Evolutionary conservation across 768 basidiomycete species (phyloP).

Genomic region (Tylopilus sp.): DNA sequence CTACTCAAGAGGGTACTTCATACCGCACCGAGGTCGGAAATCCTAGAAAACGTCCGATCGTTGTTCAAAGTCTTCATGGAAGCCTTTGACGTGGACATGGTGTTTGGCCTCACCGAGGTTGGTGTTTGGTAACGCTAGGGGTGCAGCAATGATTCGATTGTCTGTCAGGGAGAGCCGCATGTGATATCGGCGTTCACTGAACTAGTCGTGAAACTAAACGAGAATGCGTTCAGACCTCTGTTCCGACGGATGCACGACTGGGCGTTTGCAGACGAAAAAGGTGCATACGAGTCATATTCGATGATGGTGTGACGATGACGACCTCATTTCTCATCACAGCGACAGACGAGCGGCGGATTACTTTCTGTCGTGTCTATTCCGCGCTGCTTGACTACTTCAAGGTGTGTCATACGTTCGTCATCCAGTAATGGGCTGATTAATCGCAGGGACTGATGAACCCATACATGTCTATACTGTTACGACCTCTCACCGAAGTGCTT

Average conservation of each 20-base stretch:
- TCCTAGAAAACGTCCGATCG: slow-evolving; percentile 62
- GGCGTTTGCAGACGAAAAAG: slow-evolving; percentile 66
- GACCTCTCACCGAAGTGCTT: slow-evolving; percentile 63
- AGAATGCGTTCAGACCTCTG: slow-evolving; percentile 84
- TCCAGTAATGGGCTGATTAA: neutral
- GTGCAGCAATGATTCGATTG: neutral
- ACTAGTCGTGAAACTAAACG: slow-evolving; percentile 89
- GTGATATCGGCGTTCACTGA: slow-evolving; percentile 79
- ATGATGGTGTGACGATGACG: neutral
- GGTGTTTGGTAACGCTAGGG: neutral
- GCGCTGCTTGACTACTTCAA: slow-evolving; percentile 85
- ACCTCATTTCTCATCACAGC: slow-evolving; percentile 1
- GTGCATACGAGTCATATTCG: slow-evolving; percentile 32
- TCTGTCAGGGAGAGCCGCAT: slow-evolving; percentile 46
- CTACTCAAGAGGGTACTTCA: slow-evolving; percentile 64
- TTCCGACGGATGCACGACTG: slow-evolving; percentile 94
- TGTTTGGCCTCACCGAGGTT: slow-evolving; percentile 30
- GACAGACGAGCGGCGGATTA: slow-evolving; percentile 51
- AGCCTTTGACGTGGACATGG: slow-evolving; percentile 57
- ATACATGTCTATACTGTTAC: slow-evolving; percentile 78
- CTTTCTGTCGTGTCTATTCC: slow-evolving; percentile 73
- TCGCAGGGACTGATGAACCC: slow-evolving; percentile 80
- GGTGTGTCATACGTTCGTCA: slow-evolving; percentile 39
- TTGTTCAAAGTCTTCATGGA: slow-evolving; percentile 79
- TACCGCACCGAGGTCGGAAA: slow-evolving; percentile 56